A percentile compares a stretch with the other conserved stretches of the same genome.
Evolutionary conservation across 805 yeast species (phyloP).

Genomic region (Yamadazyma sp.): DNA sequence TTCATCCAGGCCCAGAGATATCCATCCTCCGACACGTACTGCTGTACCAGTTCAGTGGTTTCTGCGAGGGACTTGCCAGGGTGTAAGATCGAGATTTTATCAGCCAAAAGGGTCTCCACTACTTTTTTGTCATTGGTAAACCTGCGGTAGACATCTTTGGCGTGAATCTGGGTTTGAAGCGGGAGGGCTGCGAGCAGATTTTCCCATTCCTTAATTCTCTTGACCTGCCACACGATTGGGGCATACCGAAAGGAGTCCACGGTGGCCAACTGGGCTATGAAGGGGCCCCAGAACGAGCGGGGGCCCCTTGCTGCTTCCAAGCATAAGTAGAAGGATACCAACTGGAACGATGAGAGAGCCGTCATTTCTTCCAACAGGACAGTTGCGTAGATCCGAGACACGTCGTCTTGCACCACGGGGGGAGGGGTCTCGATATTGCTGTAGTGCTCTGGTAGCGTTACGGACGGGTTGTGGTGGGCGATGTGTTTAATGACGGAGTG

Average conservation of each 20-base stretch:
- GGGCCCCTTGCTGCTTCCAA: constrained; percentile 42
- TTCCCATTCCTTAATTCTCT: constrained; percentile 24
- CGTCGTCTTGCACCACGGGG: constrained; percentile 19
- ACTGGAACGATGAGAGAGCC: constrained; percentile 58
- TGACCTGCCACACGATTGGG: constrained; percentile 64
- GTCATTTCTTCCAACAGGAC: constrained; percentile 33
- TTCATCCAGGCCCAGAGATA: constrained; percentile 75
- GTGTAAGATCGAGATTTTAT: neutral
- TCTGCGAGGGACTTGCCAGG: neutral
- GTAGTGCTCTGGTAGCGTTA: constrained; percentile 19
- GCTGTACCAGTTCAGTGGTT: neutral
- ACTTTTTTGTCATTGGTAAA: constrained; percentile 47
- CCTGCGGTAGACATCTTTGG: constrained; percentile 40
- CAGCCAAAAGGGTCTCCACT: constrained; percentile 21
- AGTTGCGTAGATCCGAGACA: constrained; percentile 30
- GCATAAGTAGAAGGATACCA: constrained; percentile 50
- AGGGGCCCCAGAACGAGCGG: constrained; percentile 65
- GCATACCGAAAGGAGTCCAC: constrained; percentile 50
- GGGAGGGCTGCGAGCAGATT: constrained; percentile 46
- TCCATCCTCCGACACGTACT: neutral
- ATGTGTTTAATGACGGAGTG: constrained; percentile 47
- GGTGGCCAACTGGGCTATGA: constrained; percentile 63
- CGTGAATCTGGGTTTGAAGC: constrained; percentile 36
- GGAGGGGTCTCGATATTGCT: constrained; percentile 27
- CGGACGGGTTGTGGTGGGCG: constrained; percentile 40